A percentile compares a stretch with the other conserved stretches of the same genome.
These are phyloP conservation scores for Rhizopogon rudus DNA, from an alignment of 768 basidiomycete species.

Conservation along the genomic window DNA sequence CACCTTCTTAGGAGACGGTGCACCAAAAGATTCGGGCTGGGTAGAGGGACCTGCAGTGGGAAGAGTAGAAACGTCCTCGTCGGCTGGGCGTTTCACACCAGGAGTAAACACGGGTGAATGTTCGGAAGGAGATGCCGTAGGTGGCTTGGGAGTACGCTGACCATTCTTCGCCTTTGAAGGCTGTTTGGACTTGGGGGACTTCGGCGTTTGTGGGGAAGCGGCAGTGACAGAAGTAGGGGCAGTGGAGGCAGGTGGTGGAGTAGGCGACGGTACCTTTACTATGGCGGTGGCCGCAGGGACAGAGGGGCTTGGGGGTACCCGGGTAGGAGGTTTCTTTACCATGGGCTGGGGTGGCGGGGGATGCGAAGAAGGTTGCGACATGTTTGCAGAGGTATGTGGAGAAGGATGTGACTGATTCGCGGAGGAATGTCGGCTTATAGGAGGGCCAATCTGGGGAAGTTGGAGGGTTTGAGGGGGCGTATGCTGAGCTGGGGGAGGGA, in stretches of 20 bases:
- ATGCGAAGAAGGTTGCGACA: conserved; percentile 1
- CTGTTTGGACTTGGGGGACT: conserved; percentile 62
- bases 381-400: conserved; percentile 8
- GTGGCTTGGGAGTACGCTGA: conserved; percentile 25
- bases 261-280: conserved; percentile 23
- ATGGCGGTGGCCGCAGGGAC: conserved; percentile 7
- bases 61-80: conserved; percentile 27
- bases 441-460: conserved; percentile 17
- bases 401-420: conserved; percentile 18
- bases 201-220: conserved; percentile 62
- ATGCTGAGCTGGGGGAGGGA: conserved; percentile 12
- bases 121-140: conserved; percentile 32
- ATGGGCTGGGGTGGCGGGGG: conserved; percentile 5
- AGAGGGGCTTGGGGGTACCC: conserved; percentile 21
- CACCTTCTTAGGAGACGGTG: conserved; percentile 65
- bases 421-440: conserved; percentile 24
- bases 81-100: conserved; percentile 30
- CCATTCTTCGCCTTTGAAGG: conserved; percentile 39
- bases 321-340: conserved; percentile 13
- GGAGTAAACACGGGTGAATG: conserved; percentile 17
- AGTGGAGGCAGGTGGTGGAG: conserved; percentile 43
- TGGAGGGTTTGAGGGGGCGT: conserved; percentile 15
- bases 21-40: conserved; percentile 31
- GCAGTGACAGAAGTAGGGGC: conserved; percentile 35
- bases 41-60: conserved; percentile 26